A percentile compares a stretch with the other conserved stretches of the same genome.
phyloP scores from a whole-genome alignment of 805 yeast genomes.

The Brettanomyces nanus region DNA sequence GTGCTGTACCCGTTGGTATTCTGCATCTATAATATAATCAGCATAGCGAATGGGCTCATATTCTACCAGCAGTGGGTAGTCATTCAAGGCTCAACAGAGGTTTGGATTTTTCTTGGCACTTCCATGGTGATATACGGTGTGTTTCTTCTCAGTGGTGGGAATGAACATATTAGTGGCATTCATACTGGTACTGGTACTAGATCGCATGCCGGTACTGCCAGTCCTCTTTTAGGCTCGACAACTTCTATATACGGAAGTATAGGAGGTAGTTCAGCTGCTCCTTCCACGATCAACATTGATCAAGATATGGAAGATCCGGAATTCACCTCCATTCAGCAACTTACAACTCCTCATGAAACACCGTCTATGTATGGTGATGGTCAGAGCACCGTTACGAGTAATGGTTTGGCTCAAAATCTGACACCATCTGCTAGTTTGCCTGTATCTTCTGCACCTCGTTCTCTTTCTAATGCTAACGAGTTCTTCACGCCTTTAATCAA shows the following conservation, averaged over 20 bases:
- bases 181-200: neutral
- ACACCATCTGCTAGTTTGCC: slow-evolving; percentile 8
- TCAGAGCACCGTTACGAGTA: neutral
- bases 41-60: slow-evolving; percentile 57
- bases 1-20: slow-evolving; percentile 79
- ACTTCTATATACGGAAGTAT: neutral
- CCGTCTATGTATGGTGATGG: neutral
- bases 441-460: slow-evolving; percentile 4
- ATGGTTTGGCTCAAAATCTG: neutral
- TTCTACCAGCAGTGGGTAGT: slow-evolving; percentile 44
- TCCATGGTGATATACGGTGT: slow-evolving; percentile 60
- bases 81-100: slow-evolving; percentile 26
- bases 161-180: neutral
- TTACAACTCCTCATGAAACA: neutral
- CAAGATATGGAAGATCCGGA: neutral
- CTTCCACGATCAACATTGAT: neutral
- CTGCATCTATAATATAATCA: slow-evolving; percentile 68
- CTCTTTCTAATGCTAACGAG: slow-evolving; percentile 10
- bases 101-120: slow-evolving; percentile 37
- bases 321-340: neutral
- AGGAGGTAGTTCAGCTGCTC: neutral
- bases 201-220: neutral
- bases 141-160: slow-evolving; percentile 38
- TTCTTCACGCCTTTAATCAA: slow-evolving; percentile 17
- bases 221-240: slow-evolving; percentile 14